These are phyloP conservation scores for Hansenula anomala DNA, from an alignment of 1,139 yeast species.

Conservation along the genomic window DNA sequence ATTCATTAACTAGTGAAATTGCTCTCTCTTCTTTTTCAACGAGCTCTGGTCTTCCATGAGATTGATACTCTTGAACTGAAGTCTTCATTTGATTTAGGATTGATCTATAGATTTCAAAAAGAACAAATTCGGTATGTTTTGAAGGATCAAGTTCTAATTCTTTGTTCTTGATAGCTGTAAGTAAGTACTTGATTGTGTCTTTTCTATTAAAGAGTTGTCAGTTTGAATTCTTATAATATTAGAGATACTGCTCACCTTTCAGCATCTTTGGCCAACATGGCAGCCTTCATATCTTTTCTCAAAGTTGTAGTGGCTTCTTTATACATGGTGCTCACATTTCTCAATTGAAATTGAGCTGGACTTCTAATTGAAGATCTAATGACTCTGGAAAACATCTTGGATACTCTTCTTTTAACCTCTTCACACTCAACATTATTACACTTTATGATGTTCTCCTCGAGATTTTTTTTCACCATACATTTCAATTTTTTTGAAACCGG, in stretches of 20 bases:
- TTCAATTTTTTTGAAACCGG: too few species aligned
- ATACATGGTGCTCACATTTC: constrained; percentile 9
- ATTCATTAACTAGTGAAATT: constrained; percentile 37
- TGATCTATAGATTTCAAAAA: constrained; percentile 44
- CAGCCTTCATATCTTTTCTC: constrained; percentile 43
- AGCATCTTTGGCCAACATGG: constrained; percentile 43
- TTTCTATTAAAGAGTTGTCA: constrained; percentile 27
- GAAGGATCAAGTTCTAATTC: constrained; percentile 48
- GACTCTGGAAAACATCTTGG: constrained; percentile 1
- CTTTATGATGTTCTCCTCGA: too few species aligned
- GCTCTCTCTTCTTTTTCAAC: constrained; percentile 53
- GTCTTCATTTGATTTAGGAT: constrained; percentile 50
- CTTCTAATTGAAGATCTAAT: not conserved
- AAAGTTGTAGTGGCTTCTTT: constrained; percentile 29
- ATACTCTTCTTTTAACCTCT: too few species aligned
- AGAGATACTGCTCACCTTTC: constrained; percentile 19
- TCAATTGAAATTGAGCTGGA: not conserved
- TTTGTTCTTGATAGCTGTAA: constrained; percentile 56
- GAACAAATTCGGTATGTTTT: constrained; percentile 41
- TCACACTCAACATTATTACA: too few species aligned
- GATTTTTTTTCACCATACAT: too few species aligned
- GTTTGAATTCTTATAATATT: not conserved
- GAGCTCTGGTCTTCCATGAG: constrained; percentile 49
- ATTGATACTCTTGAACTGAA: constrained; percentile 46
- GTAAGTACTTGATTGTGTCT: constrained; percentile 50